Conservation (phyloP, 2,329 filamentous ascomycete species). For the Emergomyces orientalis region DNA sequence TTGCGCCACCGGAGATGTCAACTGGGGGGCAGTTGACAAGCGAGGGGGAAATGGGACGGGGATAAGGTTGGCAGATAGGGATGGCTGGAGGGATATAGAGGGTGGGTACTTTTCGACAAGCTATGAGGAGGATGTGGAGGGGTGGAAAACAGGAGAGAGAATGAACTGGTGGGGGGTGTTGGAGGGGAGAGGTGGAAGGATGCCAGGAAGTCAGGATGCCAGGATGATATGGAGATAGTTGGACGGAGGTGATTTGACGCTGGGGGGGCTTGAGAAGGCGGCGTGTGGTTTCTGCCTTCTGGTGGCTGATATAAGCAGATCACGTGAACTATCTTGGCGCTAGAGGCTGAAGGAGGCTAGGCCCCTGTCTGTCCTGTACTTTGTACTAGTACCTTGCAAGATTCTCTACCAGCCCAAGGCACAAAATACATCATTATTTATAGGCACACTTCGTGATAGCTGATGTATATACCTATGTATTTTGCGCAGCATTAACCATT, state of each 20-base stretch:
- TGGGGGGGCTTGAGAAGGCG: background rate
- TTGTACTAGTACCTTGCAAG: no score
- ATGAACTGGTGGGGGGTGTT: background rate
- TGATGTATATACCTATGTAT: no score
- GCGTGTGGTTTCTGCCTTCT: background rate
- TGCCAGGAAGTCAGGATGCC: background rate
- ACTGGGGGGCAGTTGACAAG: background rate
- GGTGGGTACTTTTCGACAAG: background rate
- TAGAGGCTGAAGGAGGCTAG: background rate
- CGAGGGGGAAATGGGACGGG: background rate
- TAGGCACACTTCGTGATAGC: no score
- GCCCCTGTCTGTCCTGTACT: no score
- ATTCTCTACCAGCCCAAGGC: no score
- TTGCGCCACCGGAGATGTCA: slow-evolving; percentile 6
- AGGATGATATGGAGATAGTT: background rate
- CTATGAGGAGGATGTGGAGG: background rate
- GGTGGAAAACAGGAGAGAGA: background rate
- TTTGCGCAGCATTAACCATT: no score
- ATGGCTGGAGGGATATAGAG: background rate
- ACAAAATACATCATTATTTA: no score
- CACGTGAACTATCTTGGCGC: background rate
- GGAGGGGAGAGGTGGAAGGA: background rate
- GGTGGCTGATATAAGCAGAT: background rate
- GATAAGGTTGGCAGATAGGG: background rate
- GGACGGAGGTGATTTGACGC: background rate